Conservation (phyloP, 108 stramenopile genomes). For the Mediolabrus comicus region DNA sequence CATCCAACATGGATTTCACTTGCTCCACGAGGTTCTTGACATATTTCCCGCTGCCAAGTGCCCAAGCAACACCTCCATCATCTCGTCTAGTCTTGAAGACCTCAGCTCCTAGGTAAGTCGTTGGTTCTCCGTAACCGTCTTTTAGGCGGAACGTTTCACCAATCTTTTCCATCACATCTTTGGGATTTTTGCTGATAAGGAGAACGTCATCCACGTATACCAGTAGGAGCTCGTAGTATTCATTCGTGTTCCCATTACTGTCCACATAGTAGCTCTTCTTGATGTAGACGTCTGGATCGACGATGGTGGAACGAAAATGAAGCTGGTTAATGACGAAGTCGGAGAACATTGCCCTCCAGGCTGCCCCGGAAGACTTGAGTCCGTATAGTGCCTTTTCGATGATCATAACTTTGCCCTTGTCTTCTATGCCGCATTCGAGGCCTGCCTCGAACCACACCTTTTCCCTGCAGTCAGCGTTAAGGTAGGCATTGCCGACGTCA, state of each 20-base stretch:
- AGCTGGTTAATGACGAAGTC: not conserved
- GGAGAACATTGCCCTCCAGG: conserved; percentile 26
- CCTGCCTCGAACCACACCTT: conserved; percentile 40
- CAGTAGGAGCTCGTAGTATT: conserved; percentile 9
- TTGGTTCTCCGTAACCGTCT: not conserved
- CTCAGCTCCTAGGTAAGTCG: conserved; percentile 29
- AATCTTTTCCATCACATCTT: conserved; percentile 6
- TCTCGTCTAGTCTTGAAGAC: conserved; percentile 1
- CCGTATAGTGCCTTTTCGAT: conserved; percentile 51
- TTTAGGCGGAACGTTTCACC: not conserved
- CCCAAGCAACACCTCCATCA: conserved; percentile 1
- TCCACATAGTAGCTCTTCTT: not conserved
- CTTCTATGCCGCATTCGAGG: conserved; percentile 28
- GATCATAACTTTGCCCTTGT: conserved; percentile 26
- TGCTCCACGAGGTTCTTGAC: conserved; percentile 13
- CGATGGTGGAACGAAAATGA: conserved; percentile 7
- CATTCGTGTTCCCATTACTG: conserved; percentile 2
- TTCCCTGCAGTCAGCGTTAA: conserved; percentile 28
- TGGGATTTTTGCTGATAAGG: conserved; percentile 1
- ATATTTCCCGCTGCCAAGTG: conserved; percentile 8
- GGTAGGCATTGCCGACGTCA: conserved; percentile 47
- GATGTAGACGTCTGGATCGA: conserved; percentile 41
- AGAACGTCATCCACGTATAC: conserved; percentile 11
- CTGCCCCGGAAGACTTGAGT: conserved; percentile 23
- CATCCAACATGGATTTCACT: conserved; percentile 11